These are phyloP conservation scores for Phytopythium sindhum DNA, from an alignment of 352 stramenopile genomes.

Conservation along the genomic window DNA sequence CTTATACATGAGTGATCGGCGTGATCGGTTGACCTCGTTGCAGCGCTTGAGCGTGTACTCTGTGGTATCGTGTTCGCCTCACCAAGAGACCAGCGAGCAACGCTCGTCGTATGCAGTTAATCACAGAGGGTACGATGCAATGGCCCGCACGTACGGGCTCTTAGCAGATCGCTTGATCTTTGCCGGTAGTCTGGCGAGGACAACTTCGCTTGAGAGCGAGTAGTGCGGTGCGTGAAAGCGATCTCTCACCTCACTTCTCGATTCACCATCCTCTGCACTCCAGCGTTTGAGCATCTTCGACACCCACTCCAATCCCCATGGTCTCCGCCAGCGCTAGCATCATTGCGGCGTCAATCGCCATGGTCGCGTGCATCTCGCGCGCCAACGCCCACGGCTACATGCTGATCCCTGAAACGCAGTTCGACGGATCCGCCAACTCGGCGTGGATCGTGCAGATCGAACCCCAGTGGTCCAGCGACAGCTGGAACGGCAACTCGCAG, in stretches of 20 bases:
- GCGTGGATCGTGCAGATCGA: constrained; percentile 23
- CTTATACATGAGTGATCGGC: background rate
- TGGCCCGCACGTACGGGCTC: background rate
- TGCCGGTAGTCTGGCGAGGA: background rate
- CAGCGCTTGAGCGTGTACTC: background rate
- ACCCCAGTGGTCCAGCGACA: constrained; percentile 11
- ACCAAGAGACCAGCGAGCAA: background rate
- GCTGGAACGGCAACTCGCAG: constrained; percentile 14
- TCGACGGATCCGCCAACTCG: constrained; percentile 17
- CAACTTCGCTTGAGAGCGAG: background rate
- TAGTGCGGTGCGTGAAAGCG: no score
- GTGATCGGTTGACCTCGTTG: background rate
- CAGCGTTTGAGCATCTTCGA: background rate
- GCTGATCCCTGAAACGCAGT: constrained; percentile 18
- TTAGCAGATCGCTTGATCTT: background rate
- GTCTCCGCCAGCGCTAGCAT: background rate
- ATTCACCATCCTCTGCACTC: background rate
- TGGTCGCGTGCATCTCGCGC: constrained; percentile 9
- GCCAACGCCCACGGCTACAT: constrained; percentile 21
- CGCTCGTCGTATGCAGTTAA: background rate
- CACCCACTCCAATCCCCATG: background rate
- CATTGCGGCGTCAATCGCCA: constrained; percentile 5
- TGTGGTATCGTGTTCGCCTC: background rate
- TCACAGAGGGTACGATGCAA: background rate
- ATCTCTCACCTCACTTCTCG: background rate